Base-by-base conservation (phyloP, 192 early-diverging fungal genomes). In the Blastocladiella britannica region DNA sequence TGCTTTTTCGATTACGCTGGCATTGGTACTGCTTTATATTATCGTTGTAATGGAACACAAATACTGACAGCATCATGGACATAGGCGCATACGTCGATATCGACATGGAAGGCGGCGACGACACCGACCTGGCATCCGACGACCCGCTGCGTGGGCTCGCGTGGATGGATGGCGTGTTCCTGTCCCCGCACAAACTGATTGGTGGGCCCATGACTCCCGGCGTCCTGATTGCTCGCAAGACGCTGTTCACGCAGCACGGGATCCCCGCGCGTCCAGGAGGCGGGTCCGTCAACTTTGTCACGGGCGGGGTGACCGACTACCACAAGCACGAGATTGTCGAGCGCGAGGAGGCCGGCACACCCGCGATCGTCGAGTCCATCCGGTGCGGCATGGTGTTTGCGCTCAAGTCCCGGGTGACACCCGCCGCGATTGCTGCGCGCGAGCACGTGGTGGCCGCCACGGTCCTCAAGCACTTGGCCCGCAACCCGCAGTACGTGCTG, bases 171-270 rank as follows among this genome's bases (percentile, higher is more conserved):
- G 69, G 60, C 7, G 62, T 71, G 1, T 65, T 69, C 15, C 28
- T 70, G 27, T 66, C 63, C 4, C 66, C 71, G 4, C 71, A 70
- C 67, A 73, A 73, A 57, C 64, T 73, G 26, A 58, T 70, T 28
- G 68, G 72, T 18, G 65, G 66, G 9, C 72, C 68, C 4, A 63
- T 63, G 9, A 60, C 63, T 1, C 66, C 72, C 0, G 72, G 72
- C 25, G 51, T 70, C n/a, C 61, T 70, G 20, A 56, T 67, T 2
- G 59, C 69, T 31, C 59, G 65, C 52, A 62, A 25, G 51, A 69
- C 24, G 63, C 59, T 58, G 30, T 53, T 8, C 59, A 57, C 59
- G 52, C 29, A n/a, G 31, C 51, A 47, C 37, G 15, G 37, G 26
- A 26, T 59, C 8, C 72, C 72, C 25, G 51, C 58, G 1, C 37